These are phyloP conservation scores for Parascedosporium putredinis DNA, from an alignment of 2,329 filamentous ascomycete genomes.

Conservation along the genomic window DNA sequence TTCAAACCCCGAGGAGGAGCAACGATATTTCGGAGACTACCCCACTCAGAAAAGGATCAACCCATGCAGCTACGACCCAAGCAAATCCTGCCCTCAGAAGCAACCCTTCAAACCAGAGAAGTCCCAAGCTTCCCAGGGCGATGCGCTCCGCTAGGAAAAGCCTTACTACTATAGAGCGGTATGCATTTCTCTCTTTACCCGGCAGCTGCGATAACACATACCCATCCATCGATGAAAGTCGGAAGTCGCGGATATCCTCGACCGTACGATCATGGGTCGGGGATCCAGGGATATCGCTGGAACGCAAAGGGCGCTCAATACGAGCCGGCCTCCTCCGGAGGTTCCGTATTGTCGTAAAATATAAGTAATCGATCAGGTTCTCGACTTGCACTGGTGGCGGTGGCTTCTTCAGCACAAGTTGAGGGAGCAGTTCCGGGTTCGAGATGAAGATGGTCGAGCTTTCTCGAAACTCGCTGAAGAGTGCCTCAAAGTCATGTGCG, in stretches of 20 bases:
- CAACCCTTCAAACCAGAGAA: constrained; percentile 23
- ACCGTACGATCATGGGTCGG: constrained; percentile 2
- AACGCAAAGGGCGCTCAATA: constrained; percentile 31
- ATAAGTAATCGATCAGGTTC: constrained; percentile 26
- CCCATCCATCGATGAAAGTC: constrained; percentile 40
- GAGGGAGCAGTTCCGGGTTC: constrained; percentile 38
- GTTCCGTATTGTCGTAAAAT: constrained; percentile 32
- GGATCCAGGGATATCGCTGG: constrained; percentile 17
- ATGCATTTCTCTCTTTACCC: constrained; percentile 18
- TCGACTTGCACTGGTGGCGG: constrained; percentile 23
- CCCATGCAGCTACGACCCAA: constrained; percentile 16
- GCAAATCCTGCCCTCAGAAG: constrained; percentile 22
- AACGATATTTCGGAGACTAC: neutral
- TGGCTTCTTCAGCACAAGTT: constrained; percentile 30
- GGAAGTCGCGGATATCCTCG: constrained; percentile 35
- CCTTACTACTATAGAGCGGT: constrained; percentile 27
- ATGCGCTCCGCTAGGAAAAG: constrained; percentile 34
- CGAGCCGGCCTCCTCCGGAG: constrained; percentile 30
- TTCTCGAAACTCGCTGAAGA: constrained; percentile 49
- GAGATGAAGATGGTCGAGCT: constrained; percentile 49
- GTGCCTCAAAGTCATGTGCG: constrained; percentile 47
- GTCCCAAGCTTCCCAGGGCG: constrained; percentile 23
- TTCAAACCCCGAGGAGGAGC: neutral
- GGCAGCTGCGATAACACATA: constrained; percentile 29
- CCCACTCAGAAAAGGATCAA: neutral